Percentiles rank a stretch among this genome's conserved stretches.
Conservation (phyloP, 75 land plant species). For the Pinus albicaulis region DNA sequence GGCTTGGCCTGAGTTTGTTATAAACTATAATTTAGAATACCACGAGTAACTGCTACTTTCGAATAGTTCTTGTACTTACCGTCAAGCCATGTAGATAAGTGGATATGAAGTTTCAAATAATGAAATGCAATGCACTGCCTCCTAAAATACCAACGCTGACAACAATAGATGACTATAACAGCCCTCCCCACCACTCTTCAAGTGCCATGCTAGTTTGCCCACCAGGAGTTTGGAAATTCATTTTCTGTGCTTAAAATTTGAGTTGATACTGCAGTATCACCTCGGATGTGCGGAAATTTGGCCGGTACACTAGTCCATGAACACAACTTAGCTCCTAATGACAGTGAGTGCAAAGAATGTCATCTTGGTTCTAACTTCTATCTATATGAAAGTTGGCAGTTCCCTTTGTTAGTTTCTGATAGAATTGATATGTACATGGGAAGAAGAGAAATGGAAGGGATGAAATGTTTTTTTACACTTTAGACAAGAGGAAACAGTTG, state of each 20-base stretch:
- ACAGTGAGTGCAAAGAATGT: too few relatives aligned
- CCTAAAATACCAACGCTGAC: too few relatives aligned
- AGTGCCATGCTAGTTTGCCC: not conserved
- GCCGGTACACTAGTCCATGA: too few relatives aligned
- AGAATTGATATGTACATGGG: not conserved
- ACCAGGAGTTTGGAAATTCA: not conserved
- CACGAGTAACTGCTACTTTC: not conserved
- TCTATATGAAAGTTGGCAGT: not conserved
- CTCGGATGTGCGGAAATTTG: not conserved
- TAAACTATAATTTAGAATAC: not conserved
- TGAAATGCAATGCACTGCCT: too few relatives aligned
- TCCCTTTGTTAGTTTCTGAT: not conserved
- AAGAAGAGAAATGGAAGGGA: not conserved
- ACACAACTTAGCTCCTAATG: too few relatives aligned
- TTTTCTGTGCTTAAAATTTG: not conserved
- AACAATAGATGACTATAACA: not conserved
- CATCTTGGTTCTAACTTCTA: too few relatives aligned
- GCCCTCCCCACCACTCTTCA: not conserved
- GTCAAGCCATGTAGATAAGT: not conserved
- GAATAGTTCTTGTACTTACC: not conserved
- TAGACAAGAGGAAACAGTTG: not conserved
- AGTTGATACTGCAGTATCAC: not conserved
- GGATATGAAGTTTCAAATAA: not conserved
- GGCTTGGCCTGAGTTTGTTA: slow-evolving; percentile 1
- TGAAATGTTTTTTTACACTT: not conserved